Evolutionary conservation across 164 flowering plant genomes (phyloP).

Genomic region (Stephania cephalantha): DNA sequence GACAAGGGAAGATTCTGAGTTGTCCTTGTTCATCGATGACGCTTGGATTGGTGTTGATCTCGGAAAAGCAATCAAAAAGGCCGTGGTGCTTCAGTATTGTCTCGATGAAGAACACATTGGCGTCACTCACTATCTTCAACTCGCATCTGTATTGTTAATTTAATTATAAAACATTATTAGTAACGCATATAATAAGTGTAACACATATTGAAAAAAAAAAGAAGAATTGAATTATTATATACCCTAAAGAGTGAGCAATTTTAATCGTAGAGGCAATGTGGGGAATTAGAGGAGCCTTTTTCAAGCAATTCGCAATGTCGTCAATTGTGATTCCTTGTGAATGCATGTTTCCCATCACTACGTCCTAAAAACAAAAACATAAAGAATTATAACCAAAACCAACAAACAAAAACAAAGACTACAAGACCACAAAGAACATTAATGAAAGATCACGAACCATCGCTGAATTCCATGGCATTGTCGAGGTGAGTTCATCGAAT

Average conservation of each 20-base stretch:
- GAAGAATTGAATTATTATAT: neutral
- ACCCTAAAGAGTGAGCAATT: constrained; percentile 60
- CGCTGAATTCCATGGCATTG: constrained; percentile 72
- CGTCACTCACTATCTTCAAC: constrained; percentile 73
- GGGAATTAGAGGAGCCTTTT: constrained; percentile 40
- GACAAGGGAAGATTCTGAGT: constrained; percentile 58
- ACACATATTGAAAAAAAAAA: neutral
- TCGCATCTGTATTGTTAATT: constrained; percentile 47
- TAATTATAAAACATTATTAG: neutral
- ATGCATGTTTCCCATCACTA: constrained; percentile 31
- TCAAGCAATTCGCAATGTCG: constrained; percentile 55
- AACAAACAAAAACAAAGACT: neutral
- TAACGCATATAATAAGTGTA: neutral
- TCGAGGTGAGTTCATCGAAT: constrained; percentile 47
- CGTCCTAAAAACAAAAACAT: constrained; percentile 17
- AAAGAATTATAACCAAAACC: neutral
- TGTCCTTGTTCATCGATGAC: constrained; percentile 48
- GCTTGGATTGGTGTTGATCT: constrained; percentile 59
- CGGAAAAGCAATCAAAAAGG: constrained; percentile 52
- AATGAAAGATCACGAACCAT: constrained; percentile 40
- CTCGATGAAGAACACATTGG: constrained; percentile 69
- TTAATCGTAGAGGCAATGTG: constrained; percentile 41
- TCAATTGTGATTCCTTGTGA: constrained; percentile 29
- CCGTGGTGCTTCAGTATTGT: constrained; percentile 69
- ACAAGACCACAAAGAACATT: neutral